Conservation (phyloP, 306 rosid species). For the Arachis hypogaea region DNA sequence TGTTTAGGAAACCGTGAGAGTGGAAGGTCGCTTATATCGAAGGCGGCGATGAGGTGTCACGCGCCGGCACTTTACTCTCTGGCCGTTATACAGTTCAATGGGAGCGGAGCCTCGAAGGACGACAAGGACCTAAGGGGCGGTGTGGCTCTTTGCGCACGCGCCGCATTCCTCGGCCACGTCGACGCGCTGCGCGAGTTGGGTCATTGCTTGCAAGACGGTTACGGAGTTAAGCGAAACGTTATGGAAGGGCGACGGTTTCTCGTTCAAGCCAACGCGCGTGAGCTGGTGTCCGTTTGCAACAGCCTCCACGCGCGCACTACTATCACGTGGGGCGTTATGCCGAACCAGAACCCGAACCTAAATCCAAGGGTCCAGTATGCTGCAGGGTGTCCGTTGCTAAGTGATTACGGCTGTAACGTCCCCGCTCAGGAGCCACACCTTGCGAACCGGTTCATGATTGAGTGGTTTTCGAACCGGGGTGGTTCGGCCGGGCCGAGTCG, state of each 20-base stretch:
- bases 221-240: constrained; percentile 84
- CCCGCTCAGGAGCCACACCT: constrained; percentile 84
- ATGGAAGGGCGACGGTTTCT: constrained; percentile 81
- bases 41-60: constrained; percentile 87
- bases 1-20: constrained; percentile 77
- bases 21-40: constrained; percentile 87
- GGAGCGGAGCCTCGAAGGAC: constrained; percentile 86
- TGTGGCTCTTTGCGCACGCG: constrained; percentile 88
- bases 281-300: constrained; percentile 67
- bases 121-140: constrained; percentile 91
- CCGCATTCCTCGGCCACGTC: constrained; percentile 86
- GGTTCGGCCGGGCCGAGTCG: constrained; percentile 51
- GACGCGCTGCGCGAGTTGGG: constrained; percentile 92
- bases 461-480: constrained; percentile 62
- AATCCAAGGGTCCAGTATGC: constrained; percentile 31
- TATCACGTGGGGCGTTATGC: constrained; percentile 55
- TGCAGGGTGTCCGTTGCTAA: constrained; percentile 66
- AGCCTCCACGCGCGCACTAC: constrained; percentile 37
- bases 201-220: constrained; percentile 95
- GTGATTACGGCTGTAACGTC: constrained; percentile 89
- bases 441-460: constrained; percentile 65
- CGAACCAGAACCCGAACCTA: constrained; percentile 28
- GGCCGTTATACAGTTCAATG: constrained; percentile 93
- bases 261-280: constrained; percentile 92
- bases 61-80: constrained; percentile 86